phyloP scores from a whole-genome alignment of 768 basidiomycete genomes.

The Tylopilus plumbeoviolaceoides region DNA sequence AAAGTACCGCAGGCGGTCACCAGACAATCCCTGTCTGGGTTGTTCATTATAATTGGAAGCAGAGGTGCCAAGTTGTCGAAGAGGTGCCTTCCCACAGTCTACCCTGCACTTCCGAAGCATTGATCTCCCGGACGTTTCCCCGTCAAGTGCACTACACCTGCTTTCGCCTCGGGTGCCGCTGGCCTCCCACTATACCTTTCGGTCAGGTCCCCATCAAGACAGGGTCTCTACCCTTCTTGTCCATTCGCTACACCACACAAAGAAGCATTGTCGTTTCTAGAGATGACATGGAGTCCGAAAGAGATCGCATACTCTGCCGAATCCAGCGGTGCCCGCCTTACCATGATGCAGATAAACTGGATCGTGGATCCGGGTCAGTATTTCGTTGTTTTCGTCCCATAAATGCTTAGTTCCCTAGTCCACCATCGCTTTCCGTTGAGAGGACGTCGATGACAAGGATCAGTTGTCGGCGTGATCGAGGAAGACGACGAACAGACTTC shows the following conservation, averaged over 20 bases:
- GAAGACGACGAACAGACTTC: constrained; percentile 51
- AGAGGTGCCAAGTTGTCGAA: constrained; percentile 65
- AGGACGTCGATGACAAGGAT: constrained; percentile 43
- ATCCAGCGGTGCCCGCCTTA: constrained; percentile 47
- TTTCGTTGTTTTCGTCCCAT: constrained; percentile 8
- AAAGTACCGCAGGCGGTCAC: constrained; percentile 28
- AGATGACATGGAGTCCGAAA: constrained; percentile 43
- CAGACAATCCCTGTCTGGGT: constrained; percentile 33
- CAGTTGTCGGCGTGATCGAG: constrained; percentile 32
- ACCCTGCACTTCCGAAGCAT: constrained; percentile 39
- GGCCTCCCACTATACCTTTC: constrained; percentile 43
- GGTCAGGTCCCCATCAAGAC: constrained; percentile 47
- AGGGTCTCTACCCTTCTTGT: constrained; percentile 57
- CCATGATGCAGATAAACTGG: constrained; percentile 68
- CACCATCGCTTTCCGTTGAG: constrained; percentile 55
- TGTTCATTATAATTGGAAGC: constrained; percentile 40
- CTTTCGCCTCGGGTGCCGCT: constrained; percentile 39
- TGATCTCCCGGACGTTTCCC: no score
- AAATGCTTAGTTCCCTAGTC: constrained; percentile 47
- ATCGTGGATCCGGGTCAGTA: constrained; percentile 64
- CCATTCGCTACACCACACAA: constrained; percentile 70
- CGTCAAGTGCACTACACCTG: constrained; percentile 50
- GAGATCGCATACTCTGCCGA: constrained; percentile 62
- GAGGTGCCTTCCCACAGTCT: constrained; percentile 46
- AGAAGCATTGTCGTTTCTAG: constrained; percentile 55